phyloP scores from a whole-genome alignment of 2,329 filamentous ascomycete genomes.

The Claviceps maximensis region DNA sequence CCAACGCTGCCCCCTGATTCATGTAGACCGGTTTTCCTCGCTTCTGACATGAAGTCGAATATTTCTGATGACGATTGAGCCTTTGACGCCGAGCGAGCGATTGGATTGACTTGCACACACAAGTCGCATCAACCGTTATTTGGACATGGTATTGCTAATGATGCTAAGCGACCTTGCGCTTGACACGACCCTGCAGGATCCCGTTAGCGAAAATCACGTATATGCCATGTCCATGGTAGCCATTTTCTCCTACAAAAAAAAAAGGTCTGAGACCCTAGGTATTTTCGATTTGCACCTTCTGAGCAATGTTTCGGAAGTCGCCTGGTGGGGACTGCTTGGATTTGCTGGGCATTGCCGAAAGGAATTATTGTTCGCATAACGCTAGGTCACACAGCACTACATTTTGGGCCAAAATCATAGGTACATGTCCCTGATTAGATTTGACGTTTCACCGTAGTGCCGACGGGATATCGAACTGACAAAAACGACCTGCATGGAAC shows the following conservation, averaged over 20 bases:
- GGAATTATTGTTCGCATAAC: not conserved
- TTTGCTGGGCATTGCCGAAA: not conserved
- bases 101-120: not conserved
- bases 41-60: not conserved
- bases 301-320: not conserved
- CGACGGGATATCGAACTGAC: not conserved
- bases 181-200: not conserved
- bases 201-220: not conserved
- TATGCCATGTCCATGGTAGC: not conserved
- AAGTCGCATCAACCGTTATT: not conserved
- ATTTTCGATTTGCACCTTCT: not conserved
- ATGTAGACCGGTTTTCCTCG: too few species aligned
- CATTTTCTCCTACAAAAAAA: too few species aligned
- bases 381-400: not conserved
- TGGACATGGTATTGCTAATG: not conserved
- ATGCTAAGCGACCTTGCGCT: slow-evolving; percentile 1
- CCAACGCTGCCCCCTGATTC: too few species aligned
- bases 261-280: not conserved
- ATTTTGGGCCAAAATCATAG: not conserved
- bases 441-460: not conserved
- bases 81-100: not conserved
- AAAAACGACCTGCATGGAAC: not conserved
- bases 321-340: not conserved
- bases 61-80: not conserved
- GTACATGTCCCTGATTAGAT: not conserved